Base-by-base conservation (phyloP, 1,139 yeast genomes). In the Geotrichum citri-aurantii region DNA sequence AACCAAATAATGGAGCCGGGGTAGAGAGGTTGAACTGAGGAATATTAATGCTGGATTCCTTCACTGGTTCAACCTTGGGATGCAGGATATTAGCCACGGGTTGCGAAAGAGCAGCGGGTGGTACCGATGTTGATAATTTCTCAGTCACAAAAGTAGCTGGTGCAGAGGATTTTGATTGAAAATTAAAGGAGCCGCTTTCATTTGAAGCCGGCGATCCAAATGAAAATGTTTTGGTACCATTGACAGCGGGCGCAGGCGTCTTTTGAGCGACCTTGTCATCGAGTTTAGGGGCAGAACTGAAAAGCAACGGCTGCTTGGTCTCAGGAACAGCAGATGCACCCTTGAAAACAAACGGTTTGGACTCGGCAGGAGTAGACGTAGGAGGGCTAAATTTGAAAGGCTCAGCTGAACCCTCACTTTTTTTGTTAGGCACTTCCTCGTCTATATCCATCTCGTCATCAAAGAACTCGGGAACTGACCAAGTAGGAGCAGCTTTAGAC, bases 391-490 rank as follows among this genome's bases (percentile, higher is more conserved):
- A 37, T 1, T n/a, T n/a, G 3, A 37, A n/a, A 37, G 44, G 14
- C 10, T 6, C 7, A 37, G 19, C 7, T 14, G 44, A n/a, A 37
- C 12, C 44, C 44, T 37, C 44, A 4, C 14, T 37, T n/a, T 14
- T 17, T 37, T 37, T 37, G 7, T 17, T 37, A 19, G 21, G 17
- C 4, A n/a, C 21, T n/a, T 37, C 44, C 19, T 37, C 44, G 17
- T 37, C 44, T n/a, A 37, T 3, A 37, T 37, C 44, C 44, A 37
- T 37, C 10, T 59, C 58, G 2, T 57, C 59, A 50, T 56, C 56
- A 42, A 57, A 49, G 23, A 53, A 31, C 14, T 56, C 55, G 19
- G 59, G 55, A 17, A 54, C 59, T 27, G 57, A 27, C 55, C 59
- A 52, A 11, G 56, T 52, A 21, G 54, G 56, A 8, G 59, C 52